Evolutionary conservation across 2,329 filamentous ascomycete species (phyloP).

Genomic region (Fusarium veterinarium): DNA sequence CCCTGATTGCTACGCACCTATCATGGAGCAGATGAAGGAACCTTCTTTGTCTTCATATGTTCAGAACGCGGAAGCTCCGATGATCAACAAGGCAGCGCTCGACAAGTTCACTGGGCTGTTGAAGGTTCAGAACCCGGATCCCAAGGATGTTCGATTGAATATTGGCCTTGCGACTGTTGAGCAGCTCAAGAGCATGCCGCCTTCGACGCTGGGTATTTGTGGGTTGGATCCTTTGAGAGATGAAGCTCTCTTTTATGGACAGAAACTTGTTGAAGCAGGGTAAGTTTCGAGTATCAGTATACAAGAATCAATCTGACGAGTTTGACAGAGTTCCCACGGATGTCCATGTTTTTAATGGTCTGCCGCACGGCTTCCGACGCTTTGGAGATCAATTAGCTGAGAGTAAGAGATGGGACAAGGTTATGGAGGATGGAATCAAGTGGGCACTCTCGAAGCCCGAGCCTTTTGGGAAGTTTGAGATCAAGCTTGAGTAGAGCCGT

Average conservation of each 20-base stretch:
- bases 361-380: constrained; percentile 62
- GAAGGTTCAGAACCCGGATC: constrained; percentile 29
- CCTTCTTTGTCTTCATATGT: constrained; percentile 56
- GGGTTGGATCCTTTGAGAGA: constrained; percentile 61
- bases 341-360: constrained; percentile 60
- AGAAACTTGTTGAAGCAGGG: constrained; percentile 57
- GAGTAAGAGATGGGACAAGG: constrained; percentile 56
- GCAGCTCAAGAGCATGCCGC: constrained; percentile 57
- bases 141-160: constrained; percentile 53
- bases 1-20: constrained; percentile 37
- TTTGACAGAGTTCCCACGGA: constrained; percentile 58
- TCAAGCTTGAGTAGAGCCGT: neutral
- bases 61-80: constrained; percentile 60
- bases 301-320: too few relatives aligned
- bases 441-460: constrained; percentile 54
- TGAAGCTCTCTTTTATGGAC: constrained; percentile 59
- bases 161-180: constrained; percentile 43
- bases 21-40: constrained; percentile 52
- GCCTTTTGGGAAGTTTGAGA: constrained; percentile 45
- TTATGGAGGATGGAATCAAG: constrained; percentile 56
- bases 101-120: constrained; percentile 44
- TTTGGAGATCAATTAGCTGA: constrained; percentile 54
- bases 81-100: constrained; percentile 40
- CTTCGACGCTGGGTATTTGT: constrained; percentile 57
- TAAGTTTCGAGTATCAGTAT: constrained; percentile 39